phyloP scores from a whole-genome alignment of 1,284 basidiomycete species.

The Sanghuangporus weigelae region DNA sequence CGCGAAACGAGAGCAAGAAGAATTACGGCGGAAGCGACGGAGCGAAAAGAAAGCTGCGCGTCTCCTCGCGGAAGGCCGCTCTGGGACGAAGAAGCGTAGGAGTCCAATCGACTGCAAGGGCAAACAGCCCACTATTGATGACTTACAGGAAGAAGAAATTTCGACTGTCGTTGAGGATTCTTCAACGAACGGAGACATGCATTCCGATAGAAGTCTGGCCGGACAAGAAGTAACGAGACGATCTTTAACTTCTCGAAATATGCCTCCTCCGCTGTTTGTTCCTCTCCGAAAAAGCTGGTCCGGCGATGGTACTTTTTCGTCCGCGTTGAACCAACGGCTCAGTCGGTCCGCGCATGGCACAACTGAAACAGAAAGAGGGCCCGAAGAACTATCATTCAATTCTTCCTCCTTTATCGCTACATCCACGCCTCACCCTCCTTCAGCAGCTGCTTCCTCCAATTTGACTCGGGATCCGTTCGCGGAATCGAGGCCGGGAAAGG shows the following conservation, averaged over 20 bases:
- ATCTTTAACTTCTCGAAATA: not conserved
- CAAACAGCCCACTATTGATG: not conserved
- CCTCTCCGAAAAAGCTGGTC: not conserved
- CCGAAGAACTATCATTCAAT: not conserved
- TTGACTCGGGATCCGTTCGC: too few species aligned
- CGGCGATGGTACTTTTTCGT: not conserved
- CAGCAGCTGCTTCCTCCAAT: not conserved
- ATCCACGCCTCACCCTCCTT: not conserved
- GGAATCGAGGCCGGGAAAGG: not conserved
- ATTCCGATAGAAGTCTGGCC: not conserved
- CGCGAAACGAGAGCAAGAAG: slow-evolving; percentile 4
- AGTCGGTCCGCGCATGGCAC: too few species aligned
- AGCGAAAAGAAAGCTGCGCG: not conserved
- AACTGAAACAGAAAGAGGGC: not conserved
- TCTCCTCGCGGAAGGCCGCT: not conserved
- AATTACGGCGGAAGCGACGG: not conserved
- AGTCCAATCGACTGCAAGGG: not conserved
- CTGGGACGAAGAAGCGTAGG: not conserved
- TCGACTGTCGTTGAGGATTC: not conserved
- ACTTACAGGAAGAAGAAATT: not conserved
- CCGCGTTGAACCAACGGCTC: not conserved
- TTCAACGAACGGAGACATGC: not conserved
- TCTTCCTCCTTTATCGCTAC: not conserved
- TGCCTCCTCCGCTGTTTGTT: not conserved
- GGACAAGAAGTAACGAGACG: not conserved